Evolutionary conservation across 2,329 filamentous ascomycete species (phyloP).

Genomic region (Chaetoscypha palmicola): DNA sequence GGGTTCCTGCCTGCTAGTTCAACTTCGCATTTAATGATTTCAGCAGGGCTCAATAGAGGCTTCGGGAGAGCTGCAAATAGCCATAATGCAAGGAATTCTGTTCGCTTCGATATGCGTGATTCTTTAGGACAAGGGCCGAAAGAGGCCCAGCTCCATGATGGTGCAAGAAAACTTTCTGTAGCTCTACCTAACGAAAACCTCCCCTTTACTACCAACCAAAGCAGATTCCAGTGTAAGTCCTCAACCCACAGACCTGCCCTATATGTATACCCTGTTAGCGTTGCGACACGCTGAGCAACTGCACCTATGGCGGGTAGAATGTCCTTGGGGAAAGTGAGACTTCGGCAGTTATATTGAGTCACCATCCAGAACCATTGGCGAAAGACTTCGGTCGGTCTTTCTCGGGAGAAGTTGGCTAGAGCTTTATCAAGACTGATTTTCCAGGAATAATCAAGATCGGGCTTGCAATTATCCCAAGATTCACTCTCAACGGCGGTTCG

Average conservation of each 20-base stretch:
- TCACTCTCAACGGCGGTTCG: background rate
- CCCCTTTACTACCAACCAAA: background rate
- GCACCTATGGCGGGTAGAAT: background rate
- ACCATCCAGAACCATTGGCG: background rate
- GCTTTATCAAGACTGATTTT: background rate
- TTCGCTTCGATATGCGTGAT: too few relatives aligned
- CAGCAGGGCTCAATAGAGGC: too few relatives aligned
- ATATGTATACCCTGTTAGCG: background rate
- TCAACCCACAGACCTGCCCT: background rate
- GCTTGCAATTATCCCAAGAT: too few relatives aligned
- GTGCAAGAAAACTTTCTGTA: constrained; percentile 1
- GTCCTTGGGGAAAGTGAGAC: background rate
- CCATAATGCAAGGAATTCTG: too few relatives aligned
- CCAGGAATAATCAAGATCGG: too few relatives aligned
- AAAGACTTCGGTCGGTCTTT: background rate
- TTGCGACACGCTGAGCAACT: background rate
- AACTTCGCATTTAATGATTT: too few relatives aligned
- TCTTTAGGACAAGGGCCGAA: too few relatives aligned
- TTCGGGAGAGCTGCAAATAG: too few relatives aligned
- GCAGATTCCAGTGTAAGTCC: background rate
- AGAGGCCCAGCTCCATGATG: constrained; percentile 11
- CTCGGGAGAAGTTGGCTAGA: background rate
- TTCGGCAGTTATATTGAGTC: background rate
- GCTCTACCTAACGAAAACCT: background rate
- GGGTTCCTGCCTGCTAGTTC: too few relatives aligned